Conservation (phyloP, 2,329 filamentous ascomycete species). For the Diplodia sapinea region DNA sequence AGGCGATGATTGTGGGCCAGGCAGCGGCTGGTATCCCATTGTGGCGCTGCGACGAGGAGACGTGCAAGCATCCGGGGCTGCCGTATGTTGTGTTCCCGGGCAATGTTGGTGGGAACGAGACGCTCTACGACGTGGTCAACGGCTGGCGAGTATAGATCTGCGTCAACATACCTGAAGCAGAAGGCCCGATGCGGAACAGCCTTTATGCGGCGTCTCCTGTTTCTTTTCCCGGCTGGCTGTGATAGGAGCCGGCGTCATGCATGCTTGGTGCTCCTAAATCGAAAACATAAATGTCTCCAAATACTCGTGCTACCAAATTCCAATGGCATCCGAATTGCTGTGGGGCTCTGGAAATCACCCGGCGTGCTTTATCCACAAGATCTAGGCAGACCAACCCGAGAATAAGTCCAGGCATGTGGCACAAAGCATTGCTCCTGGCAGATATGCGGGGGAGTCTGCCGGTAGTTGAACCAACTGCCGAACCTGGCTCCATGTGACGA, state of each 20-base stretch:
- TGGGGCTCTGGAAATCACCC: background rate
- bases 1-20: conserved; percentile 62
- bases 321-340: background rate
- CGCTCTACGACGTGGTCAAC: conserved; percentile 55
- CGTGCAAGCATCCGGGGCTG: conserved; percentile 57
- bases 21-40: conserved; percentile 64
- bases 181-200: background rate
- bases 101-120: conserved; percentile 60
- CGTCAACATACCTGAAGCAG: no score
- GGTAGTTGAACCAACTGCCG: conserved; percentile 16
- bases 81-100: conserved; percentile 66
- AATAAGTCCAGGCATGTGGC: background rate
- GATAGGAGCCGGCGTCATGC: no score
- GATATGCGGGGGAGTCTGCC: conserved; percentile 1
- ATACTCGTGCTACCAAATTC: background rate
- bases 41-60: conserved; percentile 63
- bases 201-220: background rate
- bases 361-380: background rate
- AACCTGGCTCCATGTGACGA: conserved; percentile 5
- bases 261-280: no score
- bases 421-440: background rate
- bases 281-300: background rate
- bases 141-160: conserved; percentile 40
- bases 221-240: background rate
- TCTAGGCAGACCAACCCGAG: background rate